Base-by-base conservation (phyloP, 257 asterid genomes). In the Eucommia ulmoides region DNA sequence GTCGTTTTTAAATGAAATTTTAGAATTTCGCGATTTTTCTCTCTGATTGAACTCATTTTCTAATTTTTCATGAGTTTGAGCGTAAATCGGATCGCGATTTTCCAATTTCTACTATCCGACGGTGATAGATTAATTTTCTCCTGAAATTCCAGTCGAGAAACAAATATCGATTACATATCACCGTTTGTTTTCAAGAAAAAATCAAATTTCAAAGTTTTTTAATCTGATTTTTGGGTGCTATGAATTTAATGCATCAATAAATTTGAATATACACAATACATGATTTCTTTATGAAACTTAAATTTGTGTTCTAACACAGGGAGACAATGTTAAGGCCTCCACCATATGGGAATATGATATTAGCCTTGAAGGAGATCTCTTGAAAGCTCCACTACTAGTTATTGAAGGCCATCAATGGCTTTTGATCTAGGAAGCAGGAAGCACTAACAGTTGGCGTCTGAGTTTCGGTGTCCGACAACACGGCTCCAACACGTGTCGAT, bases 301-400 rank as follows among this genome's bases (percentile, higher is more conserved):
- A 12, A 12, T 26, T 61, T 58, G 10, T 45, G 24, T 66, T 41
- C 51, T 60, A 33, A 49, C 61, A 49, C 65, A 79, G 78, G 79
- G 53, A 44, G 68, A 69, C 56, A 33, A 74, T 52, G 11, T 55
- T 47, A 74, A 59, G 62, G 33, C 75, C 23, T 66, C 80, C 17
- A 38, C 72, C 16, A 61, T 75, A 42, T 53, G 81, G 4, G 94
- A 88, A 16, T 78, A 84, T 73, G 79, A 74, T 73, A 83, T 84
- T 24, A 87, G 95, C 64, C 93, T 62, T 24, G 95, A 79, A 56
- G 94, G 82, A 22, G 97, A 88, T 68, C 92, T 88, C 42, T 88
- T 88, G 69, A 77, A 75, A 53, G 95, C 95, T 21, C 97, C 94
- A 0, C 80, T 70, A 33, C 77, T 87, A 10, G 64, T 84, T 35